These are phyloP conservation scores for Ceratopteris richardii DNA, from an alignment of 75 land plant genomes.

Conservation along the genomic window DNA sequence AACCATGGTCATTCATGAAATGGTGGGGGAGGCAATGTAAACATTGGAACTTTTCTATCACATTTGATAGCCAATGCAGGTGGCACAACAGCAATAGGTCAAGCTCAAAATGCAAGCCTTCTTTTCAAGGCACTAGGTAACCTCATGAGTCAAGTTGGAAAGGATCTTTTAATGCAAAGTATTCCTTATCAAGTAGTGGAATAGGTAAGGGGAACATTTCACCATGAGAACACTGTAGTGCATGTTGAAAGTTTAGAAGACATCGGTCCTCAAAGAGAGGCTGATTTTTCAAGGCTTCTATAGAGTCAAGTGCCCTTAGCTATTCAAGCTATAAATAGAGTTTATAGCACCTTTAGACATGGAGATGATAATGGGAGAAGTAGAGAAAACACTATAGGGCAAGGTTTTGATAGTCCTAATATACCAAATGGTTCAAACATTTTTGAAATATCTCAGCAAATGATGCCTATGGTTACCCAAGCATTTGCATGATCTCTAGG, in stretches of 20 bases:
- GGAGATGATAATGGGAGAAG: background rate
- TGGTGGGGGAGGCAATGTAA: conserved; percentile 17
- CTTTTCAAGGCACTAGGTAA: conserved; percentile 38
- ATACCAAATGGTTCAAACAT: conserved; percentile 41
- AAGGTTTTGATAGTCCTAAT: background rate
- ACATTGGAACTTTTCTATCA: conserved; percentile 31
- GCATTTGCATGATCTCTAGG: conserved; percentile 32
- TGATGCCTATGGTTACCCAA: conserved; percentile 82
- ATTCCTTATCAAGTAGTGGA: conserved; percentile 50
- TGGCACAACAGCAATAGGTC: background rate
- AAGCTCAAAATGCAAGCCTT: conserved; percentile 36
- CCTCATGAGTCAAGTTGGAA: conserved; percentile 59
- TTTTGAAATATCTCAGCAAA: conserved; percentile 65
- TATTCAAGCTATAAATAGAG: conserved; percentile 48
- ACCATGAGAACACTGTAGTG: conserved; percentile 5
- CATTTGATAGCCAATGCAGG: conserved; percentile 12
- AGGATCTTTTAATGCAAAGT: conserved; percentile 47
- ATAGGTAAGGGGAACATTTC: conserved; percentile 35
- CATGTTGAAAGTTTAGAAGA: conserved; percentile 32
- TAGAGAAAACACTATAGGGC: background rate
- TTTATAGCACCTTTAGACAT: background rate
- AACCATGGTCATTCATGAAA: background rate
- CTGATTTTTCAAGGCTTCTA: conserved; percentile 61
- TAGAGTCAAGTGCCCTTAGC: conserved; percentile 87
- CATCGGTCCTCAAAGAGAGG: conserved; percentile 43